A percentile compares a stretch with the other conserved stretches of the same genome.
These are phyloP conservation scores for Penicillium sp. DNA, from an alignment of 2,329 filamentous ascomycete genomes.

Conservation along the genomic window DNA sequence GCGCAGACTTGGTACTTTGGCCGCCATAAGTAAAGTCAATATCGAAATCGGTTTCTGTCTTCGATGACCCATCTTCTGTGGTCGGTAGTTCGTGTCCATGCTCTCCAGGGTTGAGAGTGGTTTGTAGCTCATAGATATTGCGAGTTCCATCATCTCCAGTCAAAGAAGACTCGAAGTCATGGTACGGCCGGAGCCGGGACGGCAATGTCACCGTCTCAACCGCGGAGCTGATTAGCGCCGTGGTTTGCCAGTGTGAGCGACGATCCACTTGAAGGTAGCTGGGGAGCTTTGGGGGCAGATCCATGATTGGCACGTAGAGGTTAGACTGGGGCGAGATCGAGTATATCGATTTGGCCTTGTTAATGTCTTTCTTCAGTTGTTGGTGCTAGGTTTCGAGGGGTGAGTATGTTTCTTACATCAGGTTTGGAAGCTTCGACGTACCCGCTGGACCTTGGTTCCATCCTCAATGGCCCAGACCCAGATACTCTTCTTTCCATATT, in stretches of 20 bases:
- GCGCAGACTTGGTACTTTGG: slow-evolving; percentile 20
- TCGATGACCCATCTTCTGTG: slow-evolving; percentile 12
- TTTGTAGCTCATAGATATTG: slow-evolving; percentile 67
- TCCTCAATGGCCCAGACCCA: slow-evolving; percentile 84
- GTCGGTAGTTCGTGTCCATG: slow-evolving; percentile 1
- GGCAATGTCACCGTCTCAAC: slow-evolving; percentile 75
- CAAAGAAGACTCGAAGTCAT: slow-evolving; percentile 45
- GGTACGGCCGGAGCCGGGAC: slow-evolving; percentile 50
- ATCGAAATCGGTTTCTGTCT: slow-evolving; percentile 31
- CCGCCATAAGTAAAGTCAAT: slow-evolving; percentile 38
- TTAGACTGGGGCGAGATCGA: slow-evolving; percentile 66
- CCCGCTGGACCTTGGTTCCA: slow-evolving; percentile 50
- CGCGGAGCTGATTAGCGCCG: slow-evolving; percentile 68
- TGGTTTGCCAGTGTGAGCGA: slow-evolving; percentile 70
- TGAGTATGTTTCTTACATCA: slow-evolving; percentile 1
- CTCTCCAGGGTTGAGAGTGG: slow-evolving; percentile 51
- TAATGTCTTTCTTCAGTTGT: slow-evolving; percentile 61
- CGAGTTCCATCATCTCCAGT: slow-evolving; percentile 62
- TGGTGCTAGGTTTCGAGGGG: slow-evolving; percentile 44
- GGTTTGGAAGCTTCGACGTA: slow-evolving; percentile 31
- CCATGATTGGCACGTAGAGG: slow-evolving; percentile 68
- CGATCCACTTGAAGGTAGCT: slow-evolving; percentile 56
- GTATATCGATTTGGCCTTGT: slow-evolving; percentile 67
- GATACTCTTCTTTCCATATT: slow-evolving; percentile 80
- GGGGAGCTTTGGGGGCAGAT: slow-evolving; percentile 56